A percentile compares a stretch with the other conserved stretches of the same genome.
phyloP scores from a whole-genome alignment of 1,284 basidiomycete genomes.

The Naganishia sp. region DNA sequence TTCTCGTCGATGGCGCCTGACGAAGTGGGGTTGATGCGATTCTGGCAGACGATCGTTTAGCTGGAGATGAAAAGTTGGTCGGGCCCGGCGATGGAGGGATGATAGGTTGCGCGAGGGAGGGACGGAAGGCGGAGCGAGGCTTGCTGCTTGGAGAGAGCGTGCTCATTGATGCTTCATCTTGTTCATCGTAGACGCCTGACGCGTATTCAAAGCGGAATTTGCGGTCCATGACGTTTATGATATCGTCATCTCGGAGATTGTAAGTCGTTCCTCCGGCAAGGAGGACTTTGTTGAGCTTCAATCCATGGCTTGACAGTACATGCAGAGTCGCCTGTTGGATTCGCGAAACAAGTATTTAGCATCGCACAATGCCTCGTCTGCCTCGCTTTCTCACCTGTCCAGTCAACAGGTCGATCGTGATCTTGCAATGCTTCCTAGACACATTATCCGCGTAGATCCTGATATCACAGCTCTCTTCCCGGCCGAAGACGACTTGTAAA shows the following conservation, averaged over 20 bases:
- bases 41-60: slow-evolving; percentile 4
- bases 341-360: slow-evolving; percentile 8
- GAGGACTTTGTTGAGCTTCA: slow-evolving; percentile 29
- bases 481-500: slow-evolving; percentile 25
- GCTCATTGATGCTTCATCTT: slow-evolving; percentile 12
- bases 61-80: slow-evolving; percentile 2
- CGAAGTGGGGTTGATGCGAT: slow-evolving; percentile 8
- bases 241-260: slow-evolving; percentile 42
- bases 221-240: slow-evolving; percentile 48
- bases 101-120: slow-evolving; percentile 14
- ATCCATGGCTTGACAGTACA: slow-evolving; percentile 46
- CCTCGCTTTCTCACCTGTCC: slow-evolving; percentile 39
- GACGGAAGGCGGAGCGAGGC: slow-evolving; percentile 14
- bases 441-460: slow-evolving; percentile 51
- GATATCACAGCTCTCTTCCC: slow-evolving; percentile 49
- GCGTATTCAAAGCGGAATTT: slow-evolving; percentile 50
- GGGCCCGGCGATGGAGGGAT: slow-evolving; percentile 16
- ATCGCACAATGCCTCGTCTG: background rate
- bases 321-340: slow-evolving; percentile 41
- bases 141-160: slow-evolving; percentile 23
- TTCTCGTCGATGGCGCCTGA: slow-evolving; percentile 14
- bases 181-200: slow-evolving; percentile 14
- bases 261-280: slow-evolving; percentile 39
- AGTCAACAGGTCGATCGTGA: slow-evolving; percentile 46
- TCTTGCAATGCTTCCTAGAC: slow-evolving; percentile 49